Base-by-base conservation (phyloP, 352 stramenopile genomes). In the Blastocystis sp. region DNA sequence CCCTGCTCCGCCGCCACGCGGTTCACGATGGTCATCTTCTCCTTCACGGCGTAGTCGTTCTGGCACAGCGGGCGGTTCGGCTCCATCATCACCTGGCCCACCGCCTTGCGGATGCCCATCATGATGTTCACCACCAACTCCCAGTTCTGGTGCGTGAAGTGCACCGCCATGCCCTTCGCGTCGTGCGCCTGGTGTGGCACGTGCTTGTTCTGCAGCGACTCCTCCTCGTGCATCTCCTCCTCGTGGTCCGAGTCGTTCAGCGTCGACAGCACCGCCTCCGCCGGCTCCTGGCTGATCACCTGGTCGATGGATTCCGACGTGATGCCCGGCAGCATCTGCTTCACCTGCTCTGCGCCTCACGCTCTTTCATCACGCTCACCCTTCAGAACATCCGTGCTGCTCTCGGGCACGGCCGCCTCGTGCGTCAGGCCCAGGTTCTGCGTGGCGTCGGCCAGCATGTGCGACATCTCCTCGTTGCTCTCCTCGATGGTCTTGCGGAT, bases 81-180 rank as follows among this genome's bases (percentile, higher is more conserved):
- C 91, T 82, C 90, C 69, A 64, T 89, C 89, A 90, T 93, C 91
- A 5, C 92, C 64, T 90, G 89, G 0, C 94, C 94, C 14, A 97
- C 96, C 2, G 94, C 96, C 77, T 96, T 96, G 59, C 96, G 92
- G 77, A 98, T 97, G 28, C 96, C 96, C 61, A 97, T 95, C 96
- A 99, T 99, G 90, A 99, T 98, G 76, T 96, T 96, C 89, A 98
- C 97, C 17, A 96, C 98, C 28, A 98, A 92, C 62, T 95, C 94
- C 91, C 98, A 98, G 88, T 98, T 93, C 89, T 98, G 95, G 89
- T 98, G 95, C 90, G 70, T 79, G 52, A 90, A 90, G 52, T 89
- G 89, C 53, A 90, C 89, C 38, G 59, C 70, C 28, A 76, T 38
- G 19, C 81, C 81, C 52, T 88, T 88, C 48, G 28, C 66, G 28